A percentile compares a stretch with the other conserved stretches of the same genome.
Evolutionary conservation across 352 stramenopile species (phyloP).

Genomic region (Globisporangium megalacanthum): DNA sequence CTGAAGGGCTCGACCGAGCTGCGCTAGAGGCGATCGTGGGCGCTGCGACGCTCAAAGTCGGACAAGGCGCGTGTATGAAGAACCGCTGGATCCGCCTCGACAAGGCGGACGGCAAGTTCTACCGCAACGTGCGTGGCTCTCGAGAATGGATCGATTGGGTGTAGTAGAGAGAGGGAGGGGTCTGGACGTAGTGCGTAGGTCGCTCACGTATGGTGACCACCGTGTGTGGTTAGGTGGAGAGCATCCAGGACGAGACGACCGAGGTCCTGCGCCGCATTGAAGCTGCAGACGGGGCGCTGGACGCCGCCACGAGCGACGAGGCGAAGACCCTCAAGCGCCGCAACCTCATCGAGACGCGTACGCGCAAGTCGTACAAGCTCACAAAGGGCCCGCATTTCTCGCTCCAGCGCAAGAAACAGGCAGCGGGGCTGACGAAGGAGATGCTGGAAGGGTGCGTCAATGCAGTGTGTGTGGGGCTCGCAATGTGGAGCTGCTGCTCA

Average conservation of each 20-base stretch:
- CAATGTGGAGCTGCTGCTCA: conserved; percentile 12
- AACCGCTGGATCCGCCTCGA: conserved; percentile 97
- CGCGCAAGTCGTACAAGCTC: conserved; percentile 94
- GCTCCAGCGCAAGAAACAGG: conserved; percentile 93
- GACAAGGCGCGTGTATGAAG: conserved; percentile 96
- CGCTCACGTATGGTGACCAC: too few relatives aligned
- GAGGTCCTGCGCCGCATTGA: conserved; percentile 87
- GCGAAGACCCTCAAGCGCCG: conserved; percentile 79
- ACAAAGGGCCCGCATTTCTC: conserved; percentile 92
- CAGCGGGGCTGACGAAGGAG: conserved; percentile 97
- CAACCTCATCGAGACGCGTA: conserved; percentile 75
- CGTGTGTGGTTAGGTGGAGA: conserved; percentile 26
- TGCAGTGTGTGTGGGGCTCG: neutral
- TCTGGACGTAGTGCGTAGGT: too few relatives aligned
- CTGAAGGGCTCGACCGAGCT: conserved; percentile 63
- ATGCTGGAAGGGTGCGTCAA: conserved; percentile 92
- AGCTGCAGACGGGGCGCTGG: conserved; percentile 44
- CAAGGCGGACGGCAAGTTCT: conserved; percentile 85
- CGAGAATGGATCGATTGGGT: too few relatives aligned
- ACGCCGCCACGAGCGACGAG: conserved; percentile 62
- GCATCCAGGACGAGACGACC: conserved; percentile 60
- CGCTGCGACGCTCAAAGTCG: conserved; percentile 91
- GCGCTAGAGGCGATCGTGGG: conserved; percentile 82
- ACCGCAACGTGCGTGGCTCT: conserved; percentile 49
- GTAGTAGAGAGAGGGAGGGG: too few relatives aligned